Percentiles rank a stretch among this genome's conserved stretches.
Evolutionary conservation across 2,329 filamentous ascomycete genomes (phyloP).

Genomic region (Beauveria sp.): DNA sequence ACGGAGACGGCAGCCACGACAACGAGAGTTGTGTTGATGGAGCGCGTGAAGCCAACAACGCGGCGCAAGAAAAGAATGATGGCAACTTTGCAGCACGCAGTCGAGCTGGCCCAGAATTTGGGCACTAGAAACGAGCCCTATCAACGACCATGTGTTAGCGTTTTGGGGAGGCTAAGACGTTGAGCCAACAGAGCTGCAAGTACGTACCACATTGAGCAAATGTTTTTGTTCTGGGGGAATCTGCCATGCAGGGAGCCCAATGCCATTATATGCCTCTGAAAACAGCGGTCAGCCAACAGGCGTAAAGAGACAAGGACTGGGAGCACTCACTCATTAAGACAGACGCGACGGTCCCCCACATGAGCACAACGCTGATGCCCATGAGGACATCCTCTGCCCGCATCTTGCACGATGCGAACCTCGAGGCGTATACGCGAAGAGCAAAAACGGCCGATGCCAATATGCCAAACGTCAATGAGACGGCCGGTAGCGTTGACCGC

Average conservation of each 20-base stretch:
- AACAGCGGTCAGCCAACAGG: background rate
- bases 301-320: too few species aligned
- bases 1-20: background rate
- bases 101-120: constrained; percentile 11
- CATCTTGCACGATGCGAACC: constrained; percentile 1
- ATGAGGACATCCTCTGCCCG: constrained; percentile 8
- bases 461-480: constrained; percentile 9
- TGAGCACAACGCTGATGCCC: constrained; percentile 8
- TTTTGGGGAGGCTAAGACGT: background rate
- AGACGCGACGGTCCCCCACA: constrained; percentile 10
- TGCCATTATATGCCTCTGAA: constrained; percentile 9
- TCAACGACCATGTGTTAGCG: background rate
- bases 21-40: background rate
- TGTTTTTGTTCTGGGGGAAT: background rate
- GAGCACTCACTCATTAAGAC: constrained; percentile 4
- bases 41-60: constrained; percentile 6
- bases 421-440: constrained; percentile 4
- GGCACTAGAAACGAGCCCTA: constrained; percentile 8
- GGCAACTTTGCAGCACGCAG: constrained; percentile 8
- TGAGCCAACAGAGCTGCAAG: too few species aligned
- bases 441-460: background rate
- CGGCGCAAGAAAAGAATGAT: constrained; percentile 10
- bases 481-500: background rate
- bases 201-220: constrained; percentile 2
- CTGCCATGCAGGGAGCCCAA: background rate